A percentile compares a stretch with the other conserved stretches of the same genome.
phyloP scores from a whole-genome alignment of 352 stramenopile species.

The Pythium angustatum region DNA sequence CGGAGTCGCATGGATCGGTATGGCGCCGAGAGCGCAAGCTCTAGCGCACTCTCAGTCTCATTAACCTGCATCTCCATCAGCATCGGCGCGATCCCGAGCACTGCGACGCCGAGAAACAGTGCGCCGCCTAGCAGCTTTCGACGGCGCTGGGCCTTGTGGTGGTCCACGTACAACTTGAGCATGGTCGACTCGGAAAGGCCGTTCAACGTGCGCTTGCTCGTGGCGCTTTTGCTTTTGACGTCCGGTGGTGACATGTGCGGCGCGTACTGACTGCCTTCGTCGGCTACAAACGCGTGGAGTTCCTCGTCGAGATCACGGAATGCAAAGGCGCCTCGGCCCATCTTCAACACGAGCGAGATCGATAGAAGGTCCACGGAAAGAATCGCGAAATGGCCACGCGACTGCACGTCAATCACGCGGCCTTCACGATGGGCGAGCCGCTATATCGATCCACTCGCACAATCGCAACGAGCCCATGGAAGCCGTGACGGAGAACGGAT shows the following conservation, averaged over 20 bases:
- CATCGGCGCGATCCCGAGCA: conserved; percentile 24
- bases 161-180: conserved; percentile 28
- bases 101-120: conserved; percentile 19
- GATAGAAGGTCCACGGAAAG: not conserved
- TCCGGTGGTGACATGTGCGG: conserved; percentile 27
- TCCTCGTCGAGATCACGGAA: conserved; percentile 34
- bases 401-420: not conserved
- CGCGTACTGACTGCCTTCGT: conserved; percentile 21
- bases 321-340: conserved; percentile 25
- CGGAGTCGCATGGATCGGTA: conserved; percentile 20
- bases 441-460: not conserved
- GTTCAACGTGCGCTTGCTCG: conserved; percentile 4
- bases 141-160: conserved; percentile 23
- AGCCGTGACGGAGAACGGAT: not conserved
- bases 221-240: conserved; percentile 8
- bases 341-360: conserved; percentile 1
- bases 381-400: not conserved
- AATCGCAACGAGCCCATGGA: not conserved
- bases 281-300: conserved; percentile 16
- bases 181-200: conserved; percentile 27
- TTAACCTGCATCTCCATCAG: conserved; percentile 11
- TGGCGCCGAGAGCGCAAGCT: conserved; percentile 22
- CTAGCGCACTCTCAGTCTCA: conserved; percentile 6
- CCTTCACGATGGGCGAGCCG: not conserved
- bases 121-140: conserved; percentile 25